Conservation (phyloP, 495 filamentous ascomycete genomes). For the Aspergillus cavernicola region DNA sequence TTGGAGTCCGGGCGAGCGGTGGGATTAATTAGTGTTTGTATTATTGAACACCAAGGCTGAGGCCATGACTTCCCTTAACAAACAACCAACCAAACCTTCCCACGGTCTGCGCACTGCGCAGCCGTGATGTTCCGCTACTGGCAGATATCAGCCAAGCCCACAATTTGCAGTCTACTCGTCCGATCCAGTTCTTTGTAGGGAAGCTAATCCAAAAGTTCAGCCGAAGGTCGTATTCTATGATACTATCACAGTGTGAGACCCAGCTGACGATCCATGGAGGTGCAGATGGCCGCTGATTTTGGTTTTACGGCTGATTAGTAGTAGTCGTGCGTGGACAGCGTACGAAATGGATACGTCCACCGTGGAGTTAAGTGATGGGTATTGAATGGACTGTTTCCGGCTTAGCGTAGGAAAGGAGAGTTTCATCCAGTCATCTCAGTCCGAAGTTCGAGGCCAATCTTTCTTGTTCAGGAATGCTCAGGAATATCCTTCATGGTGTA, state of each 20-base stretch:
- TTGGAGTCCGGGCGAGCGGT: neutral
- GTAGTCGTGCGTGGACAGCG: neutral
- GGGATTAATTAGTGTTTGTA: neutral
- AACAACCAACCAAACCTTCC: no score
- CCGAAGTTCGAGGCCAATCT: neutral
- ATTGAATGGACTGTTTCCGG: neutral
- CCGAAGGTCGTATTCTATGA: neutral
- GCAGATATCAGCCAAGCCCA: neutral
- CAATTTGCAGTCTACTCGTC: neutral
- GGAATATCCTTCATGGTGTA: neutral
- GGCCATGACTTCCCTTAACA: neutral
- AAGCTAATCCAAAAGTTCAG: conserved; percentile 1
- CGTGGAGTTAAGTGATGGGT: no score
- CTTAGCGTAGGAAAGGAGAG: neutral
- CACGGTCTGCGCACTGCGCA: no score
- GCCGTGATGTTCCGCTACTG: no score
- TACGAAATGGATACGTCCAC: neutral
- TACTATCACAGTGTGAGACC: neutral
- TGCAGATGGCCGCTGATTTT: conserved; percentile 3
- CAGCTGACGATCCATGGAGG: conserved; percentile 9
- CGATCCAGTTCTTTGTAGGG: neutral
- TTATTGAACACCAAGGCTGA: conserved; percentile 2
- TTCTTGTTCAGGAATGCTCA: neutral
- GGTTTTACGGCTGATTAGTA: neutral
- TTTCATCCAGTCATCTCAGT: conserved; percentile 5